phyloP scores from a whole-genome alignment of 495 filamentous ascomycete species.

The Achaetomiella virescens region DNA sequence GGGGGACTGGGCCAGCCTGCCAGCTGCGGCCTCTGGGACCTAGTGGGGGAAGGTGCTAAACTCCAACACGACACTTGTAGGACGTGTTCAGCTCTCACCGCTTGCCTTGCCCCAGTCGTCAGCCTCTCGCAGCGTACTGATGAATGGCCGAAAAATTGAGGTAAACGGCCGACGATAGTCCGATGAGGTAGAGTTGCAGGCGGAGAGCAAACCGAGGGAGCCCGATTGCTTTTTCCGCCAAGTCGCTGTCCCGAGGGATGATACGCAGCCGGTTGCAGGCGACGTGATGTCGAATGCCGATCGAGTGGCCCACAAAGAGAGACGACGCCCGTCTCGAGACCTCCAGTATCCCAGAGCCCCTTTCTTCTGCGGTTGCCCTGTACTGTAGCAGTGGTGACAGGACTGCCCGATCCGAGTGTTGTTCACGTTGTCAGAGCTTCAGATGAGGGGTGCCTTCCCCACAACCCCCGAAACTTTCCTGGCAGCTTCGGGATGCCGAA shows the following conservation, averaged over 20 bases:
- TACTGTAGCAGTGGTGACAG: not conserved
- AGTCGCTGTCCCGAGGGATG: no score
- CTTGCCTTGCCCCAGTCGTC: not conserved
- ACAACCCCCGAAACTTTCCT: not conserved
- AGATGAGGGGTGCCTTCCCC: not conserved
- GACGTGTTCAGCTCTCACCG: no score
- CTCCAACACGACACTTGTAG: not conserved
- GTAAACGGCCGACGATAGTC: no score
- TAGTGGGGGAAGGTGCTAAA: not conserved
- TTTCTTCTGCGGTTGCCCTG: not conserved
- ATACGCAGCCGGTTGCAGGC: no score
- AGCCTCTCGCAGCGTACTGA: no score
- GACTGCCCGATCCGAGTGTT: not conserved
- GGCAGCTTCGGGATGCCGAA: not conserved
- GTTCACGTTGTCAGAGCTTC: not conserved
- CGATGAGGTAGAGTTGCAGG: no score
- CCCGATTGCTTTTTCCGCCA: no score
- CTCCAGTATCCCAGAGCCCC: not conserved
- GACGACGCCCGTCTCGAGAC: not conserved
- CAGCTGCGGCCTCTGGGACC: constrained; percentile 1
- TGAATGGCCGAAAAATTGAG: no score
- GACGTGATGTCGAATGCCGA: no score
- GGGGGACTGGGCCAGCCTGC: constrained; percentile 2
- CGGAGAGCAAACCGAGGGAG: no score
- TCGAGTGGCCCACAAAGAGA: not conserved